Evolutionary conservation across 2,329 filamentous ascomycete species (phyloP), one percentile per base, ranked within the genome.

Genomic region (Diplodia seriata): DNA sequence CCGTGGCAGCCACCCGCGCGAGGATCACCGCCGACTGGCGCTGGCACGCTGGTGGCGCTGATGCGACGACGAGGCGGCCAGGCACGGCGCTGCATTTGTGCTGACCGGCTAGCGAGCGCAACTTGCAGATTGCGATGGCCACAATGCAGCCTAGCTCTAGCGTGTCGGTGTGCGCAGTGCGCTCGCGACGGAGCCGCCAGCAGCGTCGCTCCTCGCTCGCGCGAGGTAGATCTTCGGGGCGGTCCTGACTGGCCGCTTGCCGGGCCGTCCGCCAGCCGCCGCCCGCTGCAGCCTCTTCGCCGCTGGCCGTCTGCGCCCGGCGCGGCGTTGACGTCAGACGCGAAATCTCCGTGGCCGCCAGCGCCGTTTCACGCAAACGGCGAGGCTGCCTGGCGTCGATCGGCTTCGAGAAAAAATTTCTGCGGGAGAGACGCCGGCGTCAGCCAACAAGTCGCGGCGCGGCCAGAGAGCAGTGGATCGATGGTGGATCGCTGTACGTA

Each of bases 401-500:
- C 49, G 51, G 51, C 63, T 55, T 55, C 63, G 23, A 49, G 54
- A 56, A 49, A 50, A 66, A 56, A 43, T 18, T 66, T 55, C 29
- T 55, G 36, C 40, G 23, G 33, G 31, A 11, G 7, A 53, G 50
- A 14, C 20, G 20, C 18, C 38, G n/a, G 50, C 53, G 62, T 18
- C 47, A 26, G 23, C 57, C 57, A 59, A 47, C 43, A 47, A 59
- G 56, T 47, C 40, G 29, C 40, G 26, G 31, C 26, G 59, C 43
- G 43, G 31, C 59, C 47, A 38, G 43, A 4, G 38, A 29, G 31
- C 59, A 20, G 59, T 63, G 59, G 59, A 63, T 63, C 59, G 40
- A 51, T 63, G 43, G 59, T 63, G 59, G 59, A 63, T 38, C 59
- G 29, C 40, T 38, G 47, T 63, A 51, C 59, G 59, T 63, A 63